Base-by-base conservation (phyloP, 306 rosid genomes). In the Glycine tomentella region DNA sequence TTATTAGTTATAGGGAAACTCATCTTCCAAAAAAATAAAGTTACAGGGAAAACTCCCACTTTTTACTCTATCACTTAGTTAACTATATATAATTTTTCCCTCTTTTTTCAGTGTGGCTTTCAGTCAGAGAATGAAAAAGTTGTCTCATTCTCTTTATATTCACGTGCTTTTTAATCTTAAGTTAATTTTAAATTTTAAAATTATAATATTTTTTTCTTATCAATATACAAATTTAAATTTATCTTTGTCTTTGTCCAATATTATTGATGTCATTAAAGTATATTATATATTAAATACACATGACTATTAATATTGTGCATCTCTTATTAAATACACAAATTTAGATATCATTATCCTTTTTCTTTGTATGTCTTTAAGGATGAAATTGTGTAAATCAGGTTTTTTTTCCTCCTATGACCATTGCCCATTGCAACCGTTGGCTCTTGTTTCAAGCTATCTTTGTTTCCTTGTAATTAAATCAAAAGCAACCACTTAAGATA, bases 381-480 rank as follows among this genome's bases (percentile, higher is more conserved):
- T 8, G 53, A 45, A 68, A 44, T 5, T 68, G 34, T 8, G 34
- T 62, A 0, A 62, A 31, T 31, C 5, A 4, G 2, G 44, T 42
- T 42, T 36, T 31, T n/a, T 1, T 6, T 49, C 17, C 72, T 11
- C 3, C 10, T 49, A 25, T 33, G 55, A 36, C 34, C 52, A 38
- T 25, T 25, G 31, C 1, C 31, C 31, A 25, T 72, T 72, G 65
- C 51, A 36, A 49, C 52, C 34, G 61, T 55, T 73, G 77, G 64
- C 31, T 25, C 31, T 25, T 25, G 31, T 2, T 25, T 62, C 77
- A 33, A 34, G 15, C 1, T 25, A 25, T 25, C 2, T 1, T 36
- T 55, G 77, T 74, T 56, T 40, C 40, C 78, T 74, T 56, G 55
- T 74, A 57, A 59, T 74, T 56, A 55, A 74, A 74, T 38, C 78